These are phyloP conservation scores for Ceratobasidium sp. DNA, from an alignment of 1,284 basidiomycete genomes.

Conservation along the genomic window DNA sequence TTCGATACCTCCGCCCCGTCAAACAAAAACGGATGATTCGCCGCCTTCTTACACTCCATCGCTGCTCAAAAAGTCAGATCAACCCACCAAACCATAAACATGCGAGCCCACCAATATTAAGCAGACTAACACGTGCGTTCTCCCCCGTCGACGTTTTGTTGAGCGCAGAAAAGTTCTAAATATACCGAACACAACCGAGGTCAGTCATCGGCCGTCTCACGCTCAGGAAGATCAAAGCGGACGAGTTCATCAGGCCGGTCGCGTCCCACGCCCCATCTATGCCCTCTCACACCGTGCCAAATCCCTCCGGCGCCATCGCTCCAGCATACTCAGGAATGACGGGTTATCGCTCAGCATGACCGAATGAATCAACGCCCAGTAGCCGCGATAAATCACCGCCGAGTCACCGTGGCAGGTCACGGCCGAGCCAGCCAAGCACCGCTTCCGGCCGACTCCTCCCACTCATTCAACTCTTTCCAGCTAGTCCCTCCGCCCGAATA, in stretches of 20 bases:
- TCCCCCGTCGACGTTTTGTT: constrained; percentile 87
- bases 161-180: constrained; percentile 90
- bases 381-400: too few species aligned
- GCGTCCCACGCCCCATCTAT: constrained; percentile 28
- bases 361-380: too few species aligned
- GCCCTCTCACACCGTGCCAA: constrained; percentile 12
- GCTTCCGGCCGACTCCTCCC: too few species aligned
- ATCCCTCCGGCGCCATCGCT: too few species aligned
- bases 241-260: not conserved
- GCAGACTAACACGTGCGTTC: constrained; percentile 83
- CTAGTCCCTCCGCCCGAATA: not conserved
- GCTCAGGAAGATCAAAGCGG: constrained; percentile 4
- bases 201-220: constrained; percentile 24
- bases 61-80: constrained; percentile 58
- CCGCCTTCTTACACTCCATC: constrained; percentile 97
- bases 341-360: too few species aligned
- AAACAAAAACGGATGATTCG: constrained; percentile 98
- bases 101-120: constrained; percentile 83
- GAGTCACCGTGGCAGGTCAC: too few species aligned
- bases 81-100: not conserved
- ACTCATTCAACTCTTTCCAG: too few species aligned
- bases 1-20: constrained; percentile 90
- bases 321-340: too few species aligned
- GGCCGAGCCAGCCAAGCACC: not conserved
- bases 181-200: constrained; percentile 9